Conservation (phyloP, 202 grass and related monocot genomes). For the Zoysia matrella region DNA sequence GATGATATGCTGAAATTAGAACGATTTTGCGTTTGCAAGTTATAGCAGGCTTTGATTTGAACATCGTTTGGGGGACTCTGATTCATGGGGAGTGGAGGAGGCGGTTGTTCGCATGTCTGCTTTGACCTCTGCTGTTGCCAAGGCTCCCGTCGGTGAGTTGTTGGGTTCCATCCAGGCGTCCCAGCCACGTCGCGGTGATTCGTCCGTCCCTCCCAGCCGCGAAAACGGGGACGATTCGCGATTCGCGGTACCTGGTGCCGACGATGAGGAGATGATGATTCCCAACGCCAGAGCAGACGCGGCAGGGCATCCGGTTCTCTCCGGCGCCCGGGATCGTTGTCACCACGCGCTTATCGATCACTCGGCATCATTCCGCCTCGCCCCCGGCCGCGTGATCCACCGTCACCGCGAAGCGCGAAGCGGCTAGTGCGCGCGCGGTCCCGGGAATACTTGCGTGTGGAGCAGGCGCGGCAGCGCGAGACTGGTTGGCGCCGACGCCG, state of each 20-base stretch:
- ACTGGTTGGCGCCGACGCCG: not conserved
- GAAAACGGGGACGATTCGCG: not conserved
- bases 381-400: not conserved
- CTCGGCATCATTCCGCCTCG: not conserved
- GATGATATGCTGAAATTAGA: too few species aligned
- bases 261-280: conserved; percentile 7
- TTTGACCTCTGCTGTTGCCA: not conserved
- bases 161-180: not conserved
- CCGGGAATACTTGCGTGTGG: conserved; percentile 19
- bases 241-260: not conserved
- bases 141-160: not conserved
- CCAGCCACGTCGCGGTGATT: not conserved
- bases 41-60: too few species aligned
- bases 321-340: not conserved
- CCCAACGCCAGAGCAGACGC: not conserved
- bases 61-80: too few species aligned
- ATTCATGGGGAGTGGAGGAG: not conserved
- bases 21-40: too few species aligned
- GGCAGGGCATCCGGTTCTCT: not conserved
- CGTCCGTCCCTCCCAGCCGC: not conserved
- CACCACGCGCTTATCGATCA: not conserved
- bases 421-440: conserved; percentile 3
- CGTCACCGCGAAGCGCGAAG: not conserved
- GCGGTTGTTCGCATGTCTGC: not conserved
- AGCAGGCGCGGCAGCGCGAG: not conserved